Evolutionary conservation across 2,329 filamentous ascomycete genomes (phyloP).

Genomic region (Westerdykella ornata): DNA sequence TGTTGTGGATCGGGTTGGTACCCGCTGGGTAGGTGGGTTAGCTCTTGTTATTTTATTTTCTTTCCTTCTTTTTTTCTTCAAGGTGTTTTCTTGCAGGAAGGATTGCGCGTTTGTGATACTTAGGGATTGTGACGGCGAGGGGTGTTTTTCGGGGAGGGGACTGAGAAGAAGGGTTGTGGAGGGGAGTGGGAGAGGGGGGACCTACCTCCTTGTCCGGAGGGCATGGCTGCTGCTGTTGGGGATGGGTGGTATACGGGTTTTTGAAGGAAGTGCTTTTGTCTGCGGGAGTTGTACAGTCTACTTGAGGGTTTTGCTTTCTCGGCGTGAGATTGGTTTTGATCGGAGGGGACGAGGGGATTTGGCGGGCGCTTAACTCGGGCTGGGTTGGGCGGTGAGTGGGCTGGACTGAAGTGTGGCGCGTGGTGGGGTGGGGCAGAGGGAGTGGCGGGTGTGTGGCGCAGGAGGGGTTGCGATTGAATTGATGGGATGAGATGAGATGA

Average conservation of each 20-base stretch:
- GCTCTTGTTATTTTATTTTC: constrained; percentile 4
- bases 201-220: constrained; percentile 47
- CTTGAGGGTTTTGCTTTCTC: not conserved
- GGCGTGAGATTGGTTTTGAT: not conserved
- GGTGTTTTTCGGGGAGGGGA: constrained; percentile 1
- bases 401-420: no score
- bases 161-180: constrained; percentile 1
- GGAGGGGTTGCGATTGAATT: no score
- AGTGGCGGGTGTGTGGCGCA: not conserved
- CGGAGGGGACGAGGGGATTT: not conserved
- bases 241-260: not conserved
- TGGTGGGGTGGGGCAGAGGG: no score
- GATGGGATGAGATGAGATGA: no score
- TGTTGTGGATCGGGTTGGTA: constrained; percentile 55
- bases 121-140: not conserved
- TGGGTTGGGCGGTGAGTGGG: no score
- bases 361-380: no score
- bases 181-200: constrained; percentile 4
- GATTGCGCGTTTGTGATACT: not conserved
- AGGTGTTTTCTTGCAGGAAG: not conserved
- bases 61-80: constrained; percentile 2
- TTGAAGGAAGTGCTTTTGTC: not conserved
- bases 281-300: no score
- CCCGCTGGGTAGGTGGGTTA: constrained; percentile 37
- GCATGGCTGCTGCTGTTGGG: constrained; percentile 36